Evolutionary conservation across 805 yeast species (phyloP).

Genomic region (Metschnikowia cubensis): DNA sequence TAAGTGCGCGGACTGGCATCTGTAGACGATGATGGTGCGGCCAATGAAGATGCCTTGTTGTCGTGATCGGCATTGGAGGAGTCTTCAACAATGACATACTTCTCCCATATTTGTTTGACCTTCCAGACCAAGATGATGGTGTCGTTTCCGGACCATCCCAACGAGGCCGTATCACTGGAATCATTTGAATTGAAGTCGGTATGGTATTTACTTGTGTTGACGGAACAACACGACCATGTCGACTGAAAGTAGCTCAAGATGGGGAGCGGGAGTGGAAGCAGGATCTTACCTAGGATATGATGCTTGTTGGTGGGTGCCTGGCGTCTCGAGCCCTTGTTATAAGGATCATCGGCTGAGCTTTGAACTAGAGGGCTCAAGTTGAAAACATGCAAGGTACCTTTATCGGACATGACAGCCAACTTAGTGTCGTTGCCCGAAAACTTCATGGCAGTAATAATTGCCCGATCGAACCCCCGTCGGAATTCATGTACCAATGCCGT

Average conservation of each 20-base stretch:
- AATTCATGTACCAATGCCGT: slow-evolving; percentile 78
- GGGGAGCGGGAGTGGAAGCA: slow-evolving; percentile 61
- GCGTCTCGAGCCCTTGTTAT: background rate
- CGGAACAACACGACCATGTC: slow-evolving; percentile 83
- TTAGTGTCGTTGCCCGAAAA: slow-evolving; percentile 74
- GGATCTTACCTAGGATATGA: slow-evolving; percentile 62
- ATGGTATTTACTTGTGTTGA: slow-evolving; percentile 47
- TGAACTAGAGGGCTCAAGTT: slow-evolving; percentile 36
- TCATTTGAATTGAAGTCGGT: slow-evolving; percentile 19
- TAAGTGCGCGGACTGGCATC: slow-evolving; percentile 1
- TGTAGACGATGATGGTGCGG: background rate
- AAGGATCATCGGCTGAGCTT: slow-evolving; percentile 7
- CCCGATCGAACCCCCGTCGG: slow-evolving; percentile 85
- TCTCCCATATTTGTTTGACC: slow-evolving; percentile 76
- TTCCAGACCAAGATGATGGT: slow-evolving; percentile 75
- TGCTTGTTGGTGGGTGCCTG: slow-evolving; percentile 44
- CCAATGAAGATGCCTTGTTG: background rate
- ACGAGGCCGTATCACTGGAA: slow-evolving; percentile 28
- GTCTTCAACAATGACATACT: slow-evolving; percentile 61
- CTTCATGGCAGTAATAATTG: slow-evolving; percentile 74
- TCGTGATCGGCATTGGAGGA: background rate
- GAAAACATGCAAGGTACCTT: slow-evolving; percentile 83
- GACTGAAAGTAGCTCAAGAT: slow-evolving; percentile 66
- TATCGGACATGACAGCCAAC: slow-evolving; percentile 84
- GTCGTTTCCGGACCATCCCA: slow-evolving; percentile 78